These are phyloP conservation scores for Brasilioporus rufonigricans DNA, from an alignment of 768 basidiomycete species.

Conservation along the genomic window DNA sequence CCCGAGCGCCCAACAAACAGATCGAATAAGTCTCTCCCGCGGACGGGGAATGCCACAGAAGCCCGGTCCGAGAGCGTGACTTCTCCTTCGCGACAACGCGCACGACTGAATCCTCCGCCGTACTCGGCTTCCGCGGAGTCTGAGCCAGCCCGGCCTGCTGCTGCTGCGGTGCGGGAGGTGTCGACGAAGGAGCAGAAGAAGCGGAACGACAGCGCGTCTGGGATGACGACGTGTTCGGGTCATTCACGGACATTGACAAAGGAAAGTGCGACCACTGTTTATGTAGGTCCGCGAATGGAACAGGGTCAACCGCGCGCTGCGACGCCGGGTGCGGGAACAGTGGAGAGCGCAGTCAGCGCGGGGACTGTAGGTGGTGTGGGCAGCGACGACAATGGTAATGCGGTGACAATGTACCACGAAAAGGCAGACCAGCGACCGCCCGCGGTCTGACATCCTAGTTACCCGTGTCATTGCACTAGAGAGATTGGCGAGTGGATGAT, in stretches of 20 bases:
- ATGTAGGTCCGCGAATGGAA: background rate
- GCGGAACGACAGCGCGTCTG: slow-evolving; percentile 5
- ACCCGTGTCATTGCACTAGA: background rate
- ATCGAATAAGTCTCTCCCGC: background rate
- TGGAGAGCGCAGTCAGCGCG: background rate
- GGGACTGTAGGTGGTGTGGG: background rate
- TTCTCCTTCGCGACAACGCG: slow-evolving; percentile 6
- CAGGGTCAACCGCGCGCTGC: background rate
- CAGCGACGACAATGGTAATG: background rate
- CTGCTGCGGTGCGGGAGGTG: background rate
- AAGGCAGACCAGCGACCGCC: background rate
- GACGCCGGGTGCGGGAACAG: background rate
- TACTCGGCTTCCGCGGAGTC: slow-evolving; percentile 13
- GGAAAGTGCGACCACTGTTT: background rate
- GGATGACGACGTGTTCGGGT: slow-evolving; percentile 5
- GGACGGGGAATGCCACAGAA: slow-evolving; percentile 2
- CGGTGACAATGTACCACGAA: background rate
- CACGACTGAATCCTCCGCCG: slow-evolving; percentile 29
- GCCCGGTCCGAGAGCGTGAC: background rate
- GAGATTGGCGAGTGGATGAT: background rate
- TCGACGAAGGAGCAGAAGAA: slow-evolving; percentile 3
- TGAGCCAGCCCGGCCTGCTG: background rate
- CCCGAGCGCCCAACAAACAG: background rate
- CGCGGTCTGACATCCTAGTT: slow-evolving; percentile 3
- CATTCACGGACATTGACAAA: slow-evolving; percentile 6